Conservation (phyloP, 164 flowering plant genomes). For the Chimonanthus salicifolius region DNA sequence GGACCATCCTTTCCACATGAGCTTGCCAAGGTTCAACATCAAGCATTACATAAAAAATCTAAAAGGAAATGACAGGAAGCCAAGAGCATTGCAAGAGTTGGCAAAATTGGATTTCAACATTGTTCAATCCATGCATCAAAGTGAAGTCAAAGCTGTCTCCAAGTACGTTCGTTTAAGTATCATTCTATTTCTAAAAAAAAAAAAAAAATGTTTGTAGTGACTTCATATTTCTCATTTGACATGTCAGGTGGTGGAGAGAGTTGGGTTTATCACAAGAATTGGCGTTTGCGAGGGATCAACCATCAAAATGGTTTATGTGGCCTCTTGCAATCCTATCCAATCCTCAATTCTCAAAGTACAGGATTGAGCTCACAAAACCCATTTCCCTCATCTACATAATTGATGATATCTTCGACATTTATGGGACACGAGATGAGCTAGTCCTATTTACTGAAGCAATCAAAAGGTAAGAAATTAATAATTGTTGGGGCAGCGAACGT, state of each 20-base stretch:
- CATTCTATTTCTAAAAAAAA: not conserved
- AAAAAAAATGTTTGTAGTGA: not conserved
- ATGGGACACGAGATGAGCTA: slow-evolving; percentile 48
- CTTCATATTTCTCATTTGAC: not conserved
- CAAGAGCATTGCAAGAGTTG: slow-evolving; percentile 20
- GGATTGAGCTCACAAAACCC: slow-evolving; percentile 45
- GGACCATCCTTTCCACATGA: slow-evolving; percentile 37
- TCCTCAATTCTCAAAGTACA: slow-evolving; percentile 29
- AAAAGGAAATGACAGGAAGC: slow-evolving; percentile 7
- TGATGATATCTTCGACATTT: slow-evolving; percentile 62
- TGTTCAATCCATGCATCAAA: slow-evolving; percentile 29
- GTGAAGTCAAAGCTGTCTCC: slow-evolving; percentile 32
- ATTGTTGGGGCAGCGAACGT: too few relatives aligned
- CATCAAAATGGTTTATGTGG: slow-evolving; percentile 51
- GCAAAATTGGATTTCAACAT: slow-evolving; percentile 31
- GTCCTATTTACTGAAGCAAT: slow-evolving; percentile 46
- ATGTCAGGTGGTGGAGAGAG: slow-evolving; percentile 56
- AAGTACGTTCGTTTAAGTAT: slow-evolving; percentile 24
- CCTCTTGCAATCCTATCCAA: slow-evolving; percentile 31
- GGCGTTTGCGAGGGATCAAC: slow-evolving; percentile 47
- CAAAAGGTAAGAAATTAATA: slow-evolving; percentile 25
- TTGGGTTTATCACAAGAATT: slow-evolving; percentile 34
- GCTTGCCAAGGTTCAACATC: slow-evolving; percentile 28
- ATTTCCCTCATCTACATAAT: slow-evolving; percentile 44
- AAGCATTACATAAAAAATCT: slow-evolving; percentile 13